Evolutionary conservation across 2,329 filamentous ascomycete species (phyloP), one percentile per base, ranked within the genome.

Genomic region (Cytospora mali): DNA sequence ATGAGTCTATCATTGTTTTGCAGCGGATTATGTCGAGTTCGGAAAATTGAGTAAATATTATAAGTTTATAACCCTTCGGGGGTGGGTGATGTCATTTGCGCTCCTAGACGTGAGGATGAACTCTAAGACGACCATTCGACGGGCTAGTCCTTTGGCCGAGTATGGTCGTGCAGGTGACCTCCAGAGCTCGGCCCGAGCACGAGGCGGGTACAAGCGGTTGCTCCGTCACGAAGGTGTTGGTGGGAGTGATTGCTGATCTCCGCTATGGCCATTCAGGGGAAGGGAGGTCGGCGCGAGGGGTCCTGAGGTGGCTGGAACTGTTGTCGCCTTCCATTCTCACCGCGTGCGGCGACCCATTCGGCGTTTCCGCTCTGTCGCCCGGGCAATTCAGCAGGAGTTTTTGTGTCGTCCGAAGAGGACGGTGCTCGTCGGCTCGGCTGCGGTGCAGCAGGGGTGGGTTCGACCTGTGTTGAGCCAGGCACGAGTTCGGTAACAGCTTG

Each of bases 401-500:
- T 89, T 67, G 83, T 81, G 66, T 88, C 86, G 54, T 84, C 83
- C 63, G 75, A 64, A 9, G 57, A 58, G 63, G 55, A 66, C 31
- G 55, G 57, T 61, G 62, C 61, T 66, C 52, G 67, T 68, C 35
- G 69, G 64, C 53, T 67, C 58, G 48, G 66, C 66, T 59, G 72
- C 65, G 52, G 72, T 70, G 55, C 69, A 71, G 14, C 75, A 70
- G 49, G 27, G 7, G 46, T 50, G 21, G 64, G 59, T 52, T 11
- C 59, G 13, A 42, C 61, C 11, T 50, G 58, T 3, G 69, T 65
- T 29, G 75, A 67, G 27, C 83, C 80, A 55, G 87, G 83, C 39
- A 88, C 81, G 55, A 91, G 84, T 66, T 87, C 84, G 62, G 87
- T 89, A 64, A 93, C 87, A 50, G 89, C 88, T 69, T 88, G 84